Base-by-base conservation (phyloP, 2,329 filamentous ascomycete species). In the Talaromyces marneffei region DNA sequence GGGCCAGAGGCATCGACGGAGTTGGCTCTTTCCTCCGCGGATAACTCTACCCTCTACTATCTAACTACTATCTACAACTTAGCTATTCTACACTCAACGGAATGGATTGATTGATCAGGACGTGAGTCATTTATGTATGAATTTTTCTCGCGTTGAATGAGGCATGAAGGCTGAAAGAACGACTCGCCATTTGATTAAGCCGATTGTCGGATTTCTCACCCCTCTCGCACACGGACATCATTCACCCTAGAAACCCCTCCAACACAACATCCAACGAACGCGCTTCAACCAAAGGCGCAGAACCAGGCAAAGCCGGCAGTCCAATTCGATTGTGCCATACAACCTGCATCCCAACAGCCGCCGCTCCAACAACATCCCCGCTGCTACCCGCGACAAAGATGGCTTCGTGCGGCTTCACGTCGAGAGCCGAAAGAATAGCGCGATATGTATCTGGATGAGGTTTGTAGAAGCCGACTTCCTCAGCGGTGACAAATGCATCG, bases 401-500 rank as follows among this genome's bases (percentile, higher is more conserved):
- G 1, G 67, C 69, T 14, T 76, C 71, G 0, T 60, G 39, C 0
- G 69, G 65, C 0, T 65, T 61, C 0, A 76, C 62, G 0, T 66
- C 68, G 44, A 77, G 62, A 14, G 35, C 53, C 0, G 64, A 62
- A 2, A 78, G 60, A 3, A 75, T 67, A 3, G 66, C 68, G 3
- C 67, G 44, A 53, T 78, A 78, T 1, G 77, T 72, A 37, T 70
- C 60, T 7, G 57, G 61, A 1, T 67, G 65, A 1, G 76, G 76
- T 59, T 78, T 77, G 57, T 78, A 78, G 58, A 71, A 77, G 2
- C 75, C 74, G 14, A 68, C 72, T 59, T 78, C 74, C 57, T 78
- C 75, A 0, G 75, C 77, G 1, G 75, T 76, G 3, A 77, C 57
- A 3, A 71, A 67, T 1, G 67, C 66, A 37, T 77, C 72, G 27